Percentiles rank a stretch among this genome's conserved stretches.
Evolutionary conservation across 371 early-diverging fungal genomes (phyloP).

Genomic region (Thermomucor indicae-seudaticae): DNA sequence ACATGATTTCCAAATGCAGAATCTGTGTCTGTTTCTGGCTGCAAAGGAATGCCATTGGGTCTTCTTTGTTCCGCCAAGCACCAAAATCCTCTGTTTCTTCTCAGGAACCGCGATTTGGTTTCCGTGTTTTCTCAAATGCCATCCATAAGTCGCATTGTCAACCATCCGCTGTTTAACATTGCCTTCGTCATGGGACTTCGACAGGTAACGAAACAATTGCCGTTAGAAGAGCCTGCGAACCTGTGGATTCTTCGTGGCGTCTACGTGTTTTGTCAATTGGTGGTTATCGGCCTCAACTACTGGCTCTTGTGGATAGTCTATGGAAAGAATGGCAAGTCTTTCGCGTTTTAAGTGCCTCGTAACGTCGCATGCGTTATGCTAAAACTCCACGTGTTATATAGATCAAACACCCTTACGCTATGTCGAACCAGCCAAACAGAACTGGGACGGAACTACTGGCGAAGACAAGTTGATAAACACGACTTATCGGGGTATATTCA

Average conservation of each 20-base stretch:
- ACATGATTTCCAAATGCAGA: too few species aligned
- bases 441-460: slow-evolving; percentile 37
- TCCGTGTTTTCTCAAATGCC: too few species aligned
- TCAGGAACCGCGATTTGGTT: too few species aligned
- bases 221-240: slow-evolving; percentile 25
- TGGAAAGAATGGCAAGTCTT: slow-evolving; percentile 36
- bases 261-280: slow-evolving; percentile 25
- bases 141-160: slow-evolving; percentile 13
- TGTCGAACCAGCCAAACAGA: slow-evolving; percentile 29
- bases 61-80: too few species aligned
- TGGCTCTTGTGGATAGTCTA: slow-evolving; percentile 27
- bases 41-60: too few species aligned
- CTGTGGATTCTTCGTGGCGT: slow-evolving; percentile 24
- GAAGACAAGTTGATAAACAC: slow-evolving; percentile 29
- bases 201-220: slow-evolving; percentile 25
- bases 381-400: too few species aligned
- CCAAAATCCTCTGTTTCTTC: too few species aligned
- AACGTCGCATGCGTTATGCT: too few species aligned
- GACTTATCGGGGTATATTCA: slow-evolving; percentile 25
- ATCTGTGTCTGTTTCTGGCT: too few species aligned
- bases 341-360: too few species aligned
- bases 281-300: slow-evolving; percentile 21
- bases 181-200: slow-evolving; percentile 27
- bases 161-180: slow-evolving; percentile 32
- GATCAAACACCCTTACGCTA: slow-evolving; percentile 36